A percentile compares a stretch with the other conserved stretches of the same genome.
These are phyloP conservation scores for Debaryomycetaceae sp. DNA, from an alignment of 1,139 yeast species.

Conservation along the genomic window DNA sequence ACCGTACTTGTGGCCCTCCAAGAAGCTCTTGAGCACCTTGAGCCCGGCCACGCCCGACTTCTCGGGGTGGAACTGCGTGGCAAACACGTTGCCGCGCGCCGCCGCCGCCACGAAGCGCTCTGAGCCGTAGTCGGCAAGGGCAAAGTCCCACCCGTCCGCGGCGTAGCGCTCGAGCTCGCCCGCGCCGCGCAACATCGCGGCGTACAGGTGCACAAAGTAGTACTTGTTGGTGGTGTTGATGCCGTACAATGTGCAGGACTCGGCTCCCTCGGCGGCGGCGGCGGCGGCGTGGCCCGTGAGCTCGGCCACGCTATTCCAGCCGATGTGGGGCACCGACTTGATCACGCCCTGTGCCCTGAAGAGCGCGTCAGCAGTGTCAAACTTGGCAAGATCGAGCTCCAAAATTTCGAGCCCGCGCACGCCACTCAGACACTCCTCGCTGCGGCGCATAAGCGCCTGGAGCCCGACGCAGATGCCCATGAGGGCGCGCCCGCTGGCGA, in stretches of 20 bases:
- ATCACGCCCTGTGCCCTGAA: slow-evolving; percentile 17
- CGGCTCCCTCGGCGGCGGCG: slow-evolving; percentile 9
- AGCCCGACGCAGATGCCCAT: slow-evolving; percentile 98
- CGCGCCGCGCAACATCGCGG: slow-evolving; percentile 50
- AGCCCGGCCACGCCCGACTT: slow-evolving; percentile 91
- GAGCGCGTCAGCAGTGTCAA: slow-evolving; percentile 43
- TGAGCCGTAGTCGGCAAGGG: slow-evolving; percentile 68
- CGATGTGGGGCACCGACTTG: slow-evolving; percentile 93
- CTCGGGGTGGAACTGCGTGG: slow-evolving; percentile 98
- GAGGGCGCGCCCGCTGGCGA: slow-evolving; percentile 69
- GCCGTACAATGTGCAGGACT: slow-evolving; percentile 48
- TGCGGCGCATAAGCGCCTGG: slow-evolving; percentile 71
- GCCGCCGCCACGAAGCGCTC: slow-evolving; percentile 85
- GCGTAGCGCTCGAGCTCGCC: slow-evolving; percentile 27
- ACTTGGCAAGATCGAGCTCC: slow-evolving; percentile 52
- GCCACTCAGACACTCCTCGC: slow-evolving; percentile 65
- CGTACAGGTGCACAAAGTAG: slow-evolving; percentile 93
- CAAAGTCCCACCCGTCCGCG: slow-evolving; percentile 70
- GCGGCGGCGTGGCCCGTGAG: too few relatives aligned
- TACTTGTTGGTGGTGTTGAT: slow-evolving; percentile 65
- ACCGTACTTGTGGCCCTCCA: slow-evolving; percentile 44
- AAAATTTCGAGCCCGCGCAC: slow-evolving; percentile 50
- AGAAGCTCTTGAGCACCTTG: slow-evolving; percentile 65
- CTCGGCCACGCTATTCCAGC: slow-evolving; percentile 65
- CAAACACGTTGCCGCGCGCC: slow-evolving; percentile 71